Base-by-base conservation (phyloP, 495 filamentous ascomycete species). In the Tuber indicum region DNA sequence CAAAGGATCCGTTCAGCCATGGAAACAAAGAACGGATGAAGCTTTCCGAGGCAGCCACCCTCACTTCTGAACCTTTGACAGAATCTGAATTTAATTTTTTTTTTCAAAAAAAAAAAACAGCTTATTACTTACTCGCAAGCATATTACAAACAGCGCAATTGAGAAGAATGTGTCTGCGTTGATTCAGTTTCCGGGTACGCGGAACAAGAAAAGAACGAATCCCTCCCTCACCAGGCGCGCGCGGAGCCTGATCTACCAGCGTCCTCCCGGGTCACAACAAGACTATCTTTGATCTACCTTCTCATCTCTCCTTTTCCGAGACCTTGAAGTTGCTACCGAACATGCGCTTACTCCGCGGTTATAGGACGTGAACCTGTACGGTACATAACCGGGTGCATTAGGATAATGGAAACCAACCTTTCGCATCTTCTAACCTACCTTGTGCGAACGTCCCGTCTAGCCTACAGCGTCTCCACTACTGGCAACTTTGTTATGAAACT, bases 381-480 rank as follows among this genome's bases (percentile, higher is more conserved):
- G 36, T n/a, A n/a, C n/a, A n/a, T n/a, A 41, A 49, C 72, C 44
- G 46, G 14, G 32, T 44, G 10, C 14, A 32, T 10, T 32, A 21
- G 36, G 32, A n/a, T 42, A 16, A 21, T 46, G 58, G 41, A 52
- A 4, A 47, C 10, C 43, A 12, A 80, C 79, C 79, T 97, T 97
- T 75, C 89, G 84, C 94, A 97, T 97, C 78, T 90, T 87, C 0
- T 94, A 94, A 49, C 92, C 89, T 41, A 49, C 92, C 89, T 41
- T 87, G 87, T 1, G 90, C 91, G 85, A 94, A 97, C 0, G 94
- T 97, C 94, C 93, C 97, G 82, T 97, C 92, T 41, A 97, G 87
- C 0, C 94, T 94, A 84, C 96, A 97, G 69, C 92, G 94, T 26
- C 94, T 88, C 88, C 92, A 96, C 94, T 93, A 98, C 81, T 92